A percentile compares a stretch with the other conserved stretches of the same genome.
Evolutionary conservation across 2,329 filamentous ascomycete species (phyloP).

Genomic region (Dactylonectria macrodidyma): DNA sequence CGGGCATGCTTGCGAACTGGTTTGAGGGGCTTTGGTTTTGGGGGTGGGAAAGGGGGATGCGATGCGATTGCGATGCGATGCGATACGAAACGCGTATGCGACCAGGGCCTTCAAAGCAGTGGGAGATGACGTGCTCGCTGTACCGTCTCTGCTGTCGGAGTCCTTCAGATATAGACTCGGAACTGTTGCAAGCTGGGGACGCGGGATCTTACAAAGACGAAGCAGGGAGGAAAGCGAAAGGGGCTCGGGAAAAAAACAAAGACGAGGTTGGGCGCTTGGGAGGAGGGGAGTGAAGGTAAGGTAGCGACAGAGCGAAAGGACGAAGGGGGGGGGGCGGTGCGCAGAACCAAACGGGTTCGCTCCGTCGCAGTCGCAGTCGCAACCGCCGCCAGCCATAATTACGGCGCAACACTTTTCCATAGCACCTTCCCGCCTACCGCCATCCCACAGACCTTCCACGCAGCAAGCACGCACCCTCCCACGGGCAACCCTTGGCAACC

Average conservation of each 20-base stretch:
- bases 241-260: conserved; percentile 35
- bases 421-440: conserved; percentile 7
- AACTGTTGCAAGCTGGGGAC: conserved; percentile 26
- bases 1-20: conserved; percentile 62
- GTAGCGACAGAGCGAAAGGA: conserved; percentile 21
- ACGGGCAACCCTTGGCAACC: background rate
- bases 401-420: conserved; percentile 18
- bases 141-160: background rate
- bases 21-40: conserved; percentile 14
- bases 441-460: background rate
- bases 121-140: conserved; percentile 29
- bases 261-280: conserved; percentile 44
- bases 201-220: conserved; percentile 13
- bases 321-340: conserved; percentile 13
- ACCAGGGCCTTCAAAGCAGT: conserved; percentile 24
- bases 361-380: conserved; percentile 45
- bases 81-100: conserved; percentile 40
- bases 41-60: conserved; percentile 16
- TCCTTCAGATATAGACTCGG: conserved; percentile 18
- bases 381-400: conserved; percentile 38
- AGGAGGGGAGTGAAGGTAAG: conserved; percentile 16
- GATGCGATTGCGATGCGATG: conserved; percentile 30
- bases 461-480: background rate
- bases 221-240: conserved; percentile 18
- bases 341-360: conserved; percentile 33